phyloP scores from a whole-genome alignment of 192 early-diverging fungal species.

The Podila clonocystis region DNA sequence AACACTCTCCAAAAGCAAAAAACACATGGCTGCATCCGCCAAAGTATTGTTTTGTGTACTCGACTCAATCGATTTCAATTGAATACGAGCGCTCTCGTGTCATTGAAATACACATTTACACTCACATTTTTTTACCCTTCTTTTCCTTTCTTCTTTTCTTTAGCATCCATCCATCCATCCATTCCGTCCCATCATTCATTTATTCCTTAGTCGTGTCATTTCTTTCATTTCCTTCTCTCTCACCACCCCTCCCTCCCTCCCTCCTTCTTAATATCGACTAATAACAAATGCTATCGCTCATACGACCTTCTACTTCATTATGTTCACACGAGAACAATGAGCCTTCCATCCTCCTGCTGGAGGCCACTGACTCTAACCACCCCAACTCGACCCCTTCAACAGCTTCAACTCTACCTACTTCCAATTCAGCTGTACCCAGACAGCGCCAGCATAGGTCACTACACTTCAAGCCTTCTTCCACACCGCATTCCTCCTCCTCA shows the following conservation, averaged over 20 bases:
- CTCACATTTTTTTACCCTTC: too few species aligned
- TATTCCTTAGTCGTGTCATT: neutral
- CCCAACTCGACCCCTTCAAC: neutral
- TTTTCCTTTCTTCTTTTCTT: too few species aligned
- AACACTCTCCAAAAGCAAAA: too few species aligned
- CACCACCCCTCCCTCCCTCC: too few species aligned
- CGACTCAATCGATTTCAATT: too few species aligned
- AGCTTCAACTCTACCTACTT: neutral
- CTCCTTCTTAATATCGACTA: too few species aligned
- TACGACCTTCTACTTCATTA: slow-evolving; percentile 41
- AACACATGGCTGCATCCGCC: too few species aligned
- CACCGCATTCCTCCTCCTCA: neutral
- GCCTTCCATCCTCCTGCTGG: neutral
- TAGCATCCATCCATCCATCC: too few species aligned
- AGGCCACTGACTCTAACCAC: neutral
- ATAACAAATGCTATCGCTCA: slow-evolving; percentile 37
- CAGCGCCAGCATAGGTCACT: neutral
- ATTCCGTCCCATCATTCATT: too few species aligned
- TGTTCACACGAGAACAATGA: slow-evolving; percentile 35
- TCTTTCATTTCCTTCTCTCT: neutral
- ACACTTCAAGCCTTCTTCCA: slow-evolving; percentile 10
- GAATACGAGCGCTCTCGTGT: too few species aligned
- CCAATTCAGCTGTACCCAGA: neutral
- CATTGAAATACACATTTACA: too few species aligned
- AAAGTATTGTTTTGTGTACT: too few species aligned